Evolutionary conservation across 1,284 basidiomycete species (phyloP), one percentile per base, ranked within the genome.

Genomic region (Fomitopsis betulina): DNA sequence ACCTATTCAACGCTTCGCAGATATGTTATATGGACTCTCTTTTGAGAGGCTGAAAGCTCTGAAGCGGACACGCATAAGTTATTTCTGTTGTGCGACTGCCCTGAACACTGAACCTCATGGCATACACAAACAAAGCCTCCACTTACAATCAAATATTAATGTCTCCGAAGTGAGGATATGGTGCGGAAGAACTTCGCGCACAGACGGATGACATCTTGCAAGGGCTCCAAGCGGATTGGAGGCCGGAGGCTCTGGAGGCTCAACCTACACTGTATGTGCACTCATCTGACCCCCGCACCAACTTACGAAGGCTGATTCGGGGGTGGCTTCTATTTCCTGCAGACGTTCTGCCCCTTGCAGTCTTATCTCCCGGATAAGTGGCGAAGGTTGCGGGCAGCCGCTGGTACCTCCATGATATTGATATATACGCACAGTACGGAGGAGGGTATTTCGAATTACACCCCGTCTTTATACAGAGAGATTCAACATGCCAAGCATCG

Each of bases 401-500:
- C 45, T 47, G 42, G 8, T 30, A 30, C 27, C 27, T 47, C 15
- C 12, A 15, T 30, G 13, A 12, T 5, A 27, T 5, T 15, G 9
- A 21, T 30, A 30, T 47, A 47, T 30, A 30, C 25, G 13, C 13
- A 5, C 9, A 15, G 12, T 5, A 15, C 27, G 23, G 45, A 8
- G 5, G 21, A 30, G 9, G 3, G 25, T 12, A 47, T n/a, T n/a
- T n/a, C n/a, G 17, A 15, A 2, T 27, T 9, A 21, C 32, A 40
- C 19, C 30, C 17, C 25, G 33, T 21, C 19, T 19, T 12, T n/a
- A 13, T 53, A 17, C 13, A 32, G 12, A 45, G 5, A 30, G 40
- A 32, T 30, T 8, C 27, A 38, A 39, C n/a, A 55, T 55, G 54
- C 54, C 58, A 4, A 55, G 53, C 30, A 19, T 43, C 38, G 45